These are phyloP conservation scores for Helenozyma rhizophorensis DNA, from an alignment of 805 yeast genomes.

Conservation along the genomic window DNA sequence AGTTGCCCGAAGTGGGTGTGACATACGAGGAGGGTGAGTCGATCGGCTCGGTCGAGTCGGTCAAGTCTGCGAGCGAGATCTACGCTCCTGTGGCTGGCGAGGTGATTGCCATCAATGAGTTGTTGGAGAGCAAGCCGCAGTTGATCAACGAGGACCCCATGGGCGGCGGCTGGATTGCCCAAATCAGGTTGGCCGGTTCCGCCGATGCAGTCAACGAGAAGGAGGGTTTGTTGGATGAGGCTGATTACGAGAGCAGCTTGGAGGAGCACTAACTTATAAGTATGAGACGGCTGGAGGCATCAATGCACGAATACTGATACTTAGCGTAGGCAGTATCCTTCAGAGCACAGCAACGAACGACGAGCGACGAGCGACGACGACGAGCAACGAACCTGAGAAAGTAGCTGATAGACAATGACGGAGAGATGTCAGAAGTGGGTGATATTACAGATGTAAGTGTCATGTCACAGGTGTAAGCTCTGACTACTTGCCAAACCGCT, in stretches of 20 bases:
- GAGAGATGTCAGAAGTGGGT: too few relatives aligned
- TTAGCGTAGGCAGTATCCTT: too few relatives aligned
- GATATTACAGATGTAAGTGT: too few relatives aligned
- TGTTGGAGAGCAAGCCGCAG: slow-evolving; percentile 65
- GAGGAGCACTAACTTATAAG: slow-evolving; percentile 37
- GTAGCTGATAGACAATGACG: too few relatives aligned
- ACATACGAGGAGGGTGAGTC: slow-evolving; percentile 68
- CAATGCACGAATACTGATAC: not conserved
- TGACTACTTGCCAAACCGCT: too few relatives aligned
- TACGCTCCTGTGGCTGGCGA: slow-evolving; percentile 84
- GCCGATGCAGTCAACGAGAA: slow-evolving; percentile 24
- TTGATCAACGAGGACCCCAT: slow-evolving; percentile 83
- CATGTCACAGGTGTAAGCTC: too few relatives aligned
- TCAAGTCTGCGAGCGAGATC: slow-evolving; percentile 90
- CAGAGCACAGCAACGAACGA: too few relatives aligned
- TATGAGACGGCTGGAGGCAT: not conserved
- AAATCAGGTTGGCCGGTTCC: slow-evolving; percentile 54
- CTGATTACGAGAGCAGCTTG: slow-evolving; percentile 53
- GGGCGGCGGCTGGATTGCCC: slow-evolving; percentile 93
- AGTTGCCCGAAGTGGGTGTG: slow-evolving; percentile 73
- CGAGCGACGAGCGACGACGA: too few relatives aligned
- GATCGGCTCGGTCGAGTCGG: slow-evolving; percentile 91
- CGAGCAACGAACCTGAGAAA: too few relatives aligned
- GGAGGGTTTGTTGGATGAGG: slow-evolving; percentile 49
- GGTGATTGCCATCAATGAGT: slow-evolving; percentile 65